Conservation (phyloP, 371 early-diverging fungal species). For the Mucor plumbeus region DNA sequence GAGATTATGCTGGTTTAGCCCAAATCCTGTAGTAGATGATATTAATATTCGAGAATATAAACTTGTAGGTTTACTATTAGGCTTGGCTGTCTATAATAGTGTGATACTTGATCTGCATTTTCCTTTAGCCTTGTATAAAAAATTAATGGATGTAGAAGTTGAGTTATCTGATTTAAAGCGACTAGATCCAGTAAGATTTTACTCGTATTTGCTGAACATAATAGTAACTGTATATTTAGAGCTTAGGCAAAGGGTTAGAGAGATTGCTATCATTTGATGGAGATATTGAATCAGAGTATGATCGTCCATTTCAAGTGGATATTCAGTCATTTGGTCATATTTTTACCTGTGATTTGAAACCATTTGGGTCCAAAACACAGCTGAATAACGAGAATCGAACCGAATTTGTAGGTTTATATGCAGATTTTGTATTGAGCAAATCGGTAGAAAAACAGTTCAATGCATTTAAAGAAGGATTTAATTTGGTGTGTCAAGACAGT, state of each 20-base stretch:
- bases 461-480: slow-evolving; percentile 91
- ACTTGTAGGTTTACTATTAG: slow-evolving; percentile 85
- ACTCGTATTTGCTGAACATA: not conserved
- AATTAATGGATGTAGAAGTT: slow-evolving; percentile 69
- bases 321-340: slow-evolving; percentile 69
- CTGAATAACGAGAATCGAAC: slow-evolving; percentile 69
- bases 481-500: slow-evolving; percentile 83
- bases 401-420: slow-evolving; percentile 78
- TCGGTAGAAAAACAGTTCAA: slow-evolving; percentile 82
- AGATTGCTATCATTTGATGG: slow-evolving; percentile 60
- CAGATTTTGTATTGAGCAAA: slow-evolving; percentile 72
- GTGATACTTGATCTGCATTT: slow-evolving; percentile 81
- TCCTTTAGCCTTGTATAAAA: slow-evolving; percentile 84
- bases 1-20: slow-evolving; percentile 86
- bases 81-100: slow-evolving; percentile 82
- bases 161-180: slow-evolving; percentile 62
- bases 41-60: slow-evolving; percentile 75
- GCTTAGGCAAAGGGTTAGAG: slow-evolving; percentile 68
- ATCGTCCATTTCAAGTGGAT: slow-evolving; percentile 75
- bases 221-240: slow-evolving; percentile 34
- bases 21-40: slow-evolving; percentile 69
- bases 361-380: slow-evolving; percentile 61
- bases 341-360: slow-evolving; percentile 61
- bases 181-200: slow-evolving; percentile 60
- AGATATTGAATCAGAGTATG: slow-evolving; percentile 64